Evolutionary conservation across 2,329 filamentous ascomycete genomes (phyloP).

Genomic region (Colletotrichum gloeosporioides): DNA sequence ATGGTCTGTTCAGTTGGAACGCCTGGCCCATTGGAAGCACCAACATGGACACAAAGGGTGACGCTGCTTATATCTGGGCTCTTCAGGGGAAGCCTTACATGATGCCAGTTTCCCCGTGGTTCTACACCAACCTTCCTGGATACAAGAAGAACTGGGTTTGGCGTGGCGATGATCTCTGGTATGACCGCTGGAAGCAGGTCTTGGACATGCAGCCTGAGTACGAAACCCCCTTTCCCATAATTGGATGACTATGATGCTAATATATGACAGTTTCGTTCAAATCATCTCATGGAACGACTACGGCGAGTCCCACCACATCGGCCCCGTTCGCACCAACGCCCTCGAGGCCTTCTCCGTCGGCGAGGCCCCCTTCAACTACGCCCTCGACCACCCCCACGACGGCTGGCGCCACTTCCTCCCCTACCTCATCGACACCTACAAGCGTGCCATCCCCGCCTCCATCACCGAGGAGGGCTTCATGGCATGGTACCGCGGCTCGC

Average conservation of each 20-base stretch:
- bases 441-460: slow-evolving; percentile 39
- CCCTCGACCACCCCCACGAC: slow-evolving; percentile 52
- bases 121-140: slow-evolving; percentile 62
- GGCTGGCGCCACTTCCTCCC: slow-evolving; percentile 54
- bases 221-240: slow-evolving; percentile 54
- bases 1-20: slow-evolving; percentile 43
- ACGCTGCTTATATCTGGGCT: slow-evolving; percentile 22
- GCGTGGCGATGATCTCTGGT: slow-evolving; percentile 66
- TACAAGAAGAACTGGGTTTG: slow-evolving; percentile 69
- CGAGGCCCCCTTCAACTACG: slow-evolving; percentile 51
- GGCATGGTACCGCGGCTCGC: slow-evolving; percentile 38
- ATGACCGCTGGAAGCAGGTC: slow-evolving; percentile 61
- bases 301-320: slow-evolving; percentile 61
- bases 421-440: slow-evolving; percentile 55
- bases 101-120: slow-evolving; percentile 65
- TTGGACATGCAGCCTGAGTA: slow-evolving; percentile 59
- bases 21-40: slow-evolving; percentile 39
- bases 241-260: too few relatives aligned
- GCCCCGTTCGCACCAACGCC: slow-evolving; percentile 44
- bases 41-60: slow-evolving; percentile 21
- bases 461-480: slow-evolving; percentile 31
- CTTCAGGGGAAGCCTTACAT: slow-evolving; percentile 39
- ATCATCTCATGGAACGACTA: slow-evolving; percentile 60
- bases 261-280: too few relatives aligned
- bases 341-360: slow-evolving; percentile 27